These are phyloP conservation scores for Colletotrichum lini DNA, from an alignment of 2,329 filamentous ascomycete genomes.

Conservation along the genomic window DNA sequence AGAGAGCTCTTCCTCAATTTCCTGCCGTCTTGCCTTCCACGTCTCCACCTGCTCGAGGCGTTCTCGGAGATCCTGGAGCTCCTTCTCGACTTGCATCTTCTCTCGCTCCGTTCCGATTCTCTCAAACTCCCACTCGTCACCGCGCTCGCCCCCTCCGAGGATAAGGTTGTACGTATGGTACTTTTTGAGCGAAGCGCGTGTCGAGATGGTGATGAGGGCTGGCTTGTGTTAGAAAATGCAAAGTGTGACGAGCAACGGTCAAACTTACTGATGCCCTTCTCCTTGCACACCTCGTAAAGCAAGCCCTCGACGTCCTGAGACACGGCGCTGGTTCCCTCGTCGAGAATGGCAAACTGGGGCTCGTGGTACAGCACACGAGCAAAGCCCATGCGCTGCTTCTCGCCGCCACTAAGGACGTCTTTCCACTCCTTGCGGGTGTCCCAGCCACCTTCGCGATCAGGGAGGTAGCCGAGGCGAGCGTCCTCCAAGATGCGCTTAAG, in stretches of 20 bases:
- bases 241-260: not conserved
- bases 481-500: constrained; percentile 85
- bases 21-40: constrained; percentile 83
- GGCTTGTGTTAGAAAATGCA: constrained; percentile 41
- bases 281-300: constrained; percentile 93
- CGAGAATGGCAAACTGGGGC: constrained; percentile 92
- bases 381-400: constrained; percentile 96
- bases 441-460: constrained; percentile 94
- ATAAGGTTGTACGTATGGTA: constrained; percentile 95
- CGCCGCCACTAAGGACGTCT: constrained; percentile 94
- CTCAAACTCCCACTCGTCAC: constrained; percentile 93
- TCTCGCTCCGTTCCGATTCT: constrained; percentile 94
- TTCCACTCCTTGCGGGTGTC: constrained; percentile 99
- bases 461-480: constrained; percentile 89
- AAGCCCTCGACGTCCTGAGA: constrained; percentile 95
- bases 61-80: constrained; percentile 87
- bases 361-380: constrained; percentile 94
- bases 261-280: constrained; percentile 88
- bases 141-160: constrained; percentile 83
- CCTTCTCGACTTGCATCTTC: constrained; percentile 93
- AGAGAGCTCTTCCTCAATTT: constrained; percentile 87
- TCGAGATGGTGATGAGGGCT: constrained; percentile 96
- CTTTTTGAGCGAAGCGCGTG: constrained; percentile 92
- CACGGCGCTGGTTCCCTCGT: constrained; percentile 95
- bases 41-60: constrained; percentile 84